phyloP scores from a whole-genome alignment of 257 asterid genomes.

The Phtheirospermum japonicum region DNA sequence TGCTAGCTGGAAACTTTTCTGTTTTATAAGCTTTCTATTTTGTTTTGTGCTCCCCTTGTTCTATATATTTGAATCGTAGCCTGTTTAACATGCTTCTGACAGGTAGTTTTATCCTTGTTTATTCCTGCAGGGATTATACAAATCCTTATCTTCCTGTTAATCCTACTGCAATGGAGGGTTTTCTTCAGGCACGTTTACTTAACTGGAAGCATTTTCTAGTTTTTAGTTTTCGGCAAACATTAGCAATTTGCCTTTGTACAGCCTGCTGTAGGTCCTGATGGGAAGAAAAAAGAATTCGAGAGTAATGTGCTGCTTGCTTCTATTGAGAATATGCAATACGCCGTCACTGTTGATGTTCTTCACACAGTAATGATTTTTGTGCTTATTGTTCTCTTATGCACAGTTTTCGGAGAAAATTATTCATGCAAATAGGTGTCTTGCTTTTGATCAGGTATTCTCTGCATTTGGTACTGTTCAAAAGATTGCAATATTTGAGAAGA shows the following conservation, averaged over 20 bases:
- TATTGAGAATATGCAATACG: slow-evolving; percentile 83
- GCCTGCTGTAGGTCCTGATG: slow-evolving; percentile 87
- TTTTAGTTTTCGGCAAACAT: slow-evolving; percentile 20
- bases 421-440: slow-evolving; percentile 6
- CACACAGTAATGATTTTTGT: slow-evolving; percentile 46
- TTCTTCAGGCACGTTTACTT: slow-evolving; percentile 50
- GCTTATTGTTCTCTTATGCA: slow-evolving; percentile 16
- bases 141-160: slow-evolving; percentile 84
- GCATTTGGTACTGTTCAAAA: slow-evolving; percentile 75
- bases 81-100: slow-evolving; percentile 24
- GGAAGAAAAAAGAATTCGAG: slow-evolving; percentile 63
- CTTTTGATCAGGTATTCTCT: slow-evolving; percentile 63
- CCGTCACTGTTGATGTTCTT: slow-evolving; percentile 70
- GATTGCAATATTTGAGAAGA: slow-evolving; percentile 88
- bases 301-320: slow-evolving; percentile 84
- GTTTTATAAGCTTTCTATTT: neutral
- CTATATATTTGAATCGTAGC: slow-evolving; percentile 1
- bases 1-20: neutral
- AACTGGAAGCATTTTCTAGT: slow-evolving; percentile 16
- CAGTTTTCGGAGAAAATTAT: neutral
- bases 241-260: slow-evolving; percentile 37
- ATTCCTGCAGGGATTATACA: slow-evolving; percentile 68
- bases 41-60: slow-evolving; percentile 15
- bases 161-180: slow-evolving; percentile 75
- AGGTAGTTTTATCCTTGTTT: slow-evolving; percentile 30